Evolutionary conservation across 441 rosid genomes (phyloP), one percentile per base, ranked within the genome.

Genomic region (Hypseocharis bilobata): DNA sequence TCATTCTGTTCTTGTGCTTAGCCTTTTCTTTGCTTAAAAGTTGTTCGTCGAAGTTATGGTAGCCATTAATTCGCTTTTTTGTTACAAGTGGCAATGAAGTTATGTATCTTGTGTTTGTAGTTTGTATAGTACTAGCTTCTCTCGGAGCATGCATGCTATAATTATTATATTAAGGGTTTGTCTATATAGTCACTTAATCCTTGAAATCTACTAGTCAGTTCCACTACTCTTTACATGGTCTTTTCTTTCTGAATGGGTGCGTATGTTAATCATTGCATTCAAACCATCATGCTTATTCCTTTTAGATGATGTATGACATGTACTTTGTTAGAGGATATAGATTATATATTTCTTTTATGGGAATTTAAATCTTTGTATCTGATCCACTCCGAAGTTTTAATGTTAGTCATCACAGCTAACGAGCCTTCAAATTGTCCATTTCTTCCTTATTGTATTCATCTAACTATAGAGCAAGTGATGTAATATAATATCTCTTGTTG

Each of bases 1-100:
- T 44, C 13, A 42, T 42, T 42, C 38, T 42, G 34, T 61, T 47
- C 34, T 16, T 22, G 17, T 11, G 56, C 45, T 70, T 63, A n/a
- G n/a, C 25, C 51, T 38, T 62, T 51, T 17, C n/a, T n/a, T n/a
- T n/a, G n/a, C n/a, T n/a, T 22, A 57, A 25, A 30, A 26, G 36
- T 28, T 23, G 20, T 17, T 38, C 20, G 20, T 20, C 6, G 49
- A 23, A 34, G 25, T 38, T 27, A n/a, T 32, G 59, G 20, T 7
- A 54, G 59, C 34, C 26, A 59, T 17, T 0, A 59, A 29, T 29
- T 38, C 25, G 6, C 60, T 55, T 55, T 13, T 55, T 25, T 25
- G 59, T 54, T 54, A 11, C 59, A 54, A 54, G 59, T 55, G 28
- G 49, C 10, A 47, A 13, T n/a, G 13, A 10, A 14, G n/a, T 20